Conservation (phyloP, 176 grass and related monocot species). For the Triticum aestivum region DNA sequence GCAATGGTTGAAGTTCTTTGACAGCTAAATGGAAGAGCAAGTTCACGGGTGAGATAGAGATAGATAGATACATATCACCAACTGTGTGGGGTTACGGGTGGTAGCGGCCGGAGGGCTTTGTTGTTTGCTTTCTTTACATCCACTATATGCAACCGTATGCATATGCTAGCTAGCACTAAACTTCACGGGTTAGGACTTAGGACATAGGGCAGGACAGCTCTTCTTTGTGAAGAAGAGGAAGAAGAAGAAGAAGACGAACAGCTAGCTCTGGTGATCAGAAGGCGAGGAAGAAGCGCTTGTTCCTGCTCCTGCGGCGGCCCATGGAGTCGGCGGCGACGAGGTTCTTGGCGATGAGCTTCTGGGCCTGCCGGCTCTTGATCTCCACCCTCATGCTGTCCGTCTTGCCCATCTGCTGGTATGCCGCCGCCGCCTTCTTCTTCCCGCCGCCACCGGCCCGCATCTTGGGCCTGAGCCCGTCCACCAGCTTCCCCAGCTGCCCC, state of each 20-base stretch:
- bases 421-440: neutral
- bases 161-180: neutral
- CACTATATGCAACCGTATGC: neutral
- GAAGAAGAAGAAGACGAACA: neutral
- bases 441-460: slow-evolving; percentile 22
- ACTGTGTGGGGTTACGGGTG: too few species aligned
- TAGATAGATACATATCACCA: too few species aligned
- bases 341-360: slow-evolving; percentile 94
- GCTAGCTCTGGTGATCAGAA: slow-evolving; percentile 13
- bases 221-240: neutral
- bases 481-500: slow-evolving; percentile 61
- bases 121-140: neutral
- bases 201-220: neutral
- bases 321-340: slow-evolving; percentile 51
- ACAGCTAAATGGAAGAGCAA: too few species aligned
- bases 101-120: too few species aligned
- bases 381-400: slow-evolving; percentile 98
- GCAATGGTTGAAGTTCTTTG: too few species aligned
- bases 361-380: slow-evolving; percentile 74
- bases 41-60: too few species aligned
- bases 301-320: slow-evolving; percentile 12
- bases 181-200: neutral
- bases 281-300: slow-evolving; percentile 55
- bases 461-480: slow-evolving; percentile 73
- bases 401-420: slow-evolving; percentile 80